phyloP scores from a whole-genome alignment of 805 yeast species.

The Cyberlindnera xylosilytica region DNA sequence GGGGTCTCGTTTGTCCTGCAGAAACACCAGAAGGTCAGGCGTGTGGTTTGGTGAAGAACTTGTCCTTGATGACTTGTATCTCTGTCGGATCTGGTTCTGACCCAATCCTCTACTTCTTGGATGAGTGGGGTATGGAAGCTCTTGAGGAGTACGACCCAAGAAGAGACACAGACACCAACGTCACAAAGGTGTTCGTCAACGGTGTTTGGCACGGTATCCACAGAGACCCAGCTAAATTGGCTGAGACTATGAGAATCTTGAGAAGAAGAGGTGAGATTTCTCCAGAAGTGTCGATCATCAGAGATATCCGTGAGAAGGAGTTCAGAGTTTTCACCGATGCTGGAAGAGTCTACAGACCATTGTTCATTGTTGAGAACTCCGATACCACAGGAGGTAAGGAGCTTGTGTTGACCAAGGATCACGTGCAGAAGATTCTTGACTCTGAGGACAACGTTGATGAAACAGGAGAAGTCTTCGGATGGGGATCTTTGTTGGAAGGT shows the following conservation, averaged over 20 bases:
- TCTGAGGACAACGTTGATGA: conserved; percentile 35
- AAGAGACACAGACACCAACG: conserved; percentile 85
- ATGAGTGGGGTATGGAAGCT: conserved; percentile 99
- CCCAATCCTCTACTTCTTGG: conserved; percentile 87
- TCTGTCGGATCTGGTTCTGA: conserved; percentile 98
- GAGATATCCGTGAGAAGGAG: conserved; percentile 96
- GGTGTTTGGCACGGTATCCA: conserved; percentile 99
- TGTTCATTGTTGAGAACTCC: conserved; percentile 89
- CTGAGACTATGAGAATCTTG: conserved; percentile 83
- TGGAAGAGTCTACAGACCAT: conserved; percentile 96
- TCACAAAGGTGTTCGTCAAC: conserved; percentile 92
- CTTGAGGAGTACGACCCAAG: conserved; percentile 93
- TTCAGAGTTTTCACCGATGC: conserved; percentile 97
- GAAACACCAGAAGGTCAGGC: conserved; percentile 99
- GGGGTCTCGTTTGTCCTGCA: conserved; percentile 99
- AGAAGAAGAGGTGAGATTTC: conserved; percentile 95
- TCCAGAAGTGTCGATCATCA: conserved; percentile 93
- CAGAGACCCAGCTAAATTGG: conserved; percentile 90
- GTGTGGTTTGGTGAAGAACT: conserved; percentile 96
- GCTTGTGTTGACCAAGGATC: conserved; percentile 79
- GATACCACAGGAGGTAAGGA: conserved; percentile 62
- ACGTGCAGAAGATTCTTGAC: conserved; percentile 63
- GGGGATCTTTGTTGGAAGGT: conserved; percentile 78
- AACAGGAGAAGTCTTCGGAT: conserved; percentile 48
- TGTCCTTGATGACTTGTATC: conserved; percentile 94